These are phyloP conservation scores for Colletotrichum spaethianum DNA, from an alignment of 2,329 filamentous ascomycete species.

Conservation along the genomic window DNA sequence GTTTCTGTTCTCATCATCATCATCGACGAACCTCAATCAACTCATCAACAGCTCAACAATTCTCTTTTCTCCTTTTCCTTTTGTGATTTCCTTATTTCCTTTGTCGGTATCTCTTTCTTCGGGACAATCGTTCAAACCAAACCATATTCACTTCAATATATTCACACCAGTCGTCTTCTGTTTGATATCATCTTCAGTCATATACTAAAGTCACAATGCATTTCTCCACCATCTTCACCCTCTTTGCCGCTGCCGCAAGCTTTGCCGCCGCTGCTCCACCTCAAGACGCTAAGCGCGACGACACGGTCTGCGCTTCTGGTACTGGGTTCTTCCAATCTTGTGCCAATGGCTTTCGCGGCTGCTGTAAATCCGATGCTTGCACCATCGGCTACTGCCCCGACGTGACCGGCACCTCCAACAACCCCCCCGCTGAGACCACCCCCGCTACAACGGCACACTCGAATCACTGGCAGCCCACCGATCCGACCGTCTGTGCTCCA, in stretches of 20 bases:
- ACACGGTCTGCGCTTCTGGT: slow-evolving; percentile 15
- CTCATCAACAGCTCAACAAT: not conserved
- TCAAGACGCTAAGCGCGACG: slow-evolving; percentile 10
- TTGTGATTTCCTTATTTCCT: slow-evolving; percentile 37
- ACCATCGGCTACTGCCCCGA: slow-evolving; percentile 27
- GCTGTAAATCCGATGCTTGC: slow-evolving; percentile 35
- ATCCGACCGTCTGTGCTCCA: slow-evolving; percentile 28
- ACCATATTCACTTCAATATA: not conserved
- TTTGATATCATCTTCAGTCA: slow-evolving; percentile 5
- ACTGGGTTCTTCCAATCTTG: slow-evolving; percentile 36
- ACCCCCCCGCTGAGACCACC: too few species aligned
- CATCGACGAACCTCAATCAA: slow-evolving; percentile 18
- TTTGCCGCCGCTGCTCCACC: slow-evolving; percentile 16
- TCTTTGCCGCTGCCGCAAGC: slow-evolving; percentile 19
- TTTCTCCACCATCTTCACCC: slow-evolving; percentile 22
- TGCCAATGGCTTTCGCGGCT: slow-evolving; percentile 26
- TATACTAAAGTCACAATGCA: slow-evolving; percentile 26
- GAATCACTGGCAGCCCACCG: slow-evolving; percentile 9
- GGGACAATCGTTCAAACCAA: not conserved
- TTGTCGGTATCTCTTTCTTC: slow-evolving; percentile 31
- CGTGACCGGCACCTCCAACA: not conserved
- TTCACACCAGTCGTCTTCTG: not conserved
- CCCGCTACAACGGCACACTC: too few species aligned
- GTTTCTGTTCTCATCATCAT: slow-evolving; percentile 9
- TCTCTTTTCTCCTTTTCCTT: not conserved